Base-by-base conservation (phyloP, 2,329 filamentous ascomycete species). In the Fusarium coffeatum region DNA sequence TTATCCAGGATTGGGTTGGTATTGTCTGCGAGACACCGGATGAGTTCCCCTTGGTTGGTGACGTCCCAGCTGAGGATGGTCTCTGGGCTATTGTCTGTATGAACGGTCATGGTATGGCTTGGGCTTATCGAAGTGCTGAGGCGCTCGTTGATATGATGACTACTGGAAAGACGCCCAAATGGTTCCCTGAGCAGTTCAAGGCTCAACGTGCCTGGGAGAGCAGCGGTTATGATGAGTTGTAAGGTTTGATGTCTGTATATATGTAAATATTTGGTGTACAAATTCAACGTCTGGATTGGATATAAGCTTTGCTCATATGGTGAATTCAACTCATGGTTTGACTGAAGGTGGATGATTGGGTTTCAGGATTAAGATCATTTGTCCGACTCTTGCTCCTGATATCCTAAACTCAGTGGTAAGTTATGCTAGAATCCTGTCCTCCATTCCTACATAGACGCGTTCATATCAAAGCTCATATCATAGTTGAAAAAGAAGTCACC, bases 401-500 rank as follows among this genome's bases (percentile, higher is more conserved):
- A 37, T 37, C 18, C 4, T 16, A 6, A 13, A 20, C 12, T 8
- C 3, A 11, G 20, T 11, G 3, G 4, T 11, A 10, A 7, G 34
- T n/a, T 37, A n/a, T 18, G 1, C 6, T 13, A 1, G 3, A 3
- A 4, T 10, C 0, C 2, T 6, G 2, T 5, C 5, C 3, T 11
- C 34, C 18, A 37, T 10, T 2, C 18, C 9, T 16, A 18, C 9
- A 41, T 16, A 3, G 49, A n/a, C 9, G 49, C 34, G 2, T 23
- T 25, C 49, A 53, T 53, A 11, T 53, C 74, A 62, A 76, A 76
- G 28, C 74, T 76, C 74, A 76, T 76, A 16, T 75, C 74, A 13
- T 76, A 76, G 25, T 76, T 73, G 20, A 76, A 76, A 28, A 76
- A 76, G 42, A 72, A 61, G 30, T 76, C 74, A 0, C 74, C 72